Evolutionary conservation across 306 rosid species (phyloP).

Genomic region (Quercus ilex): DNA sequence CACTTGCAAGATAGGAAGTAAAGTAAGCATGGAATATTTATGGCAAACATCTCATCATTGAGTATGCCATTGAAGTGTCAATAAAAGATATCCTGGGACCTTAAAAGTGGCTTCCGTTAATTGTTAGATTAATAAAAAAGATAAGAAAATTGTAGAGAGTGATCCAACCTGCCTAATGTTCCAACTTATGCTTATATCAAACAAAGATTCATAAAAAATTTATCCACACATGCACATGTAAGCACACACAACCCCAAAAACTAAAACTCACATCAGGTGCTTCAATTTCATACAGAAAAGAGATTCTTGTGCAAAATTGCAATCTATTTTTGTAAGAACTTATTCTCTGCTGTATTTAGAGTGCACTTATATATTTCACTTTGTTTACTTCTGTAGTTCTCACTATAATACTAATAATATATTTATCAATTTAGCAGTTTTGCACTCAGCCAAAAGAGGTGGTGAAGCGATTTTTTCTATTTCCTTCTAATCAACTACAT

Average conservation of each 20-base stretch:
- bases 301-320: not conserved
- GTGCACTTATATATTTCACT: not conserved
- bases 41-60: too few relatives aligned
- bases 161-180: not conserved
- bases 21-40: too few relatives aligned
- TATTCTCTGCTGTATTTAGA: not conserved
- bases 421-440: not conserved
- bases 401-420: not conserved
- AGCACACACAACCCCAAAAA: not conserved
- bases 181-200: not conserved
- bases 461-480: too few relatives aligned
- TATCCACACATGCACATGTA: not conserved
- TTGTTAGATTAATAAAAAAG: too few relatives aligned
- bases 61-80: too few relatives aligned
- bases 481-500: not conserved
- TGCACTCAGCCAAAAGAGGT: not conserved
- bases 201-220: not conserved
- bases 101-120: too few relatives aligned
- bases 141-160: too few relatives aligned
- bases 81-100: too few relatives aligned
- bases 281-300: not conserved
- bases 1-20: too few relatives aligned
- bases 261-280: not conserved
- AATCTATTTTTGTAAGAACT: not conserved
- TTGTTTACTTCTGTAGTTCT: not conserved